These are phyloP conservation scores for Hemisphaericaspora xylanilytica DNA, from an alignment of 1,139 yeast species.

Conservation along the genomic window DNA sequence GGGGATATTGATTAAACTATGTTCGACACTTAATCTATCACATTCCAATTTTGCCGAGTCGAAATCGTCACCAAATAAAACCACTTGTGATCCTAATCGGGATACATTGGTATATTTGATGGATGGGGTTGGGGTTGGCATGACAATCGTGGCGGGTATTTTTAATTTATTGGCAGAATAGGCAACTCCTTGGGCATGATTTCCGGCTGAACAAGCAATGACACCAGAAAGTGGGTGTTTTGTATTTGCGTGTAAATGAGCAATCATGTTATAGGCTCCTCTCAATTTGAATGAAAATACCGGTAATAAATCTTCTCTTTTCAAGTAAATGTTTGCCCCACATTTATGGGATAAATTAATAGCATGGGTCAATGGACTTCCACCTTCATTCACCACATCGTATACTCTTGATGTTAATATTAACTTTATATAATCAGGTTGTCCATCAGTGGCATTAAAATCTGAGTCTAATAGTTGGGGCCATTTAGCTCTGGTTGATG, in stretches of 20 bases:
- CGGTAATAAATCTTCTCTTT: slow-evolving; percentile 91
- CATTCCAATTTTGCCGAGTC: slow-evolving; percentile 93
- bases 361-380: slow-evolving; percentile 81
- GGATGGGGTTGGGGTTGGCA: slow-evolving; percentile 97
- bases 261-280: slow-evolving; percentile 97
- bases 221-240: slow-evolving; percentile 79
- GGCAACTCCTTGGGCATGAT: slow-evolving; percentile 99
- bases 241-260: slow-evolving; percentile 62
- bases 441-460: slow-evolving; percentile 51
- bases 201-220: slow-evolving; percentile 97
- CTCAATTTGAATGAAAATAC: slow-evolving; percentile 94
- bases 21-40: slow-evolving; percentile 59
- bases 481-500: slow-evolving; percentile 22
- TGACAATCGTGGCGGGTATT: slow-evolving; percentile 92
- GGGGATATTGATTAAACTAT: slow-evolving; percentile 84
- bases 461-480: slow-evolving; percentile 55
- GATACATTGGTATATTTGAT: slow-evolving; percentile 90
- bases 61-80: slow-evolving; percentile 87
- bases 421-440: slow-evolving; percentile 90
- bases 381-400: slow-evolving; percentile 77
- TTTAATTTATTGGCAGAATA: slow-evolving; percentile 79
- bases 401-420: slow-evolving; percentile 90
- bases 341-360: slow-evolving; percentile 69
- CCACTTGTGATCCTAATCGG: slow-evolving; percentile 91
- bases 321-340: slow-evolving; percentile 70